Percentiles rank a stretch among this genome's conserved stretches.
Conservation (phyloP, 768 basidiomycete species). For the Rhodosporidiobolus sp. region DNA sequence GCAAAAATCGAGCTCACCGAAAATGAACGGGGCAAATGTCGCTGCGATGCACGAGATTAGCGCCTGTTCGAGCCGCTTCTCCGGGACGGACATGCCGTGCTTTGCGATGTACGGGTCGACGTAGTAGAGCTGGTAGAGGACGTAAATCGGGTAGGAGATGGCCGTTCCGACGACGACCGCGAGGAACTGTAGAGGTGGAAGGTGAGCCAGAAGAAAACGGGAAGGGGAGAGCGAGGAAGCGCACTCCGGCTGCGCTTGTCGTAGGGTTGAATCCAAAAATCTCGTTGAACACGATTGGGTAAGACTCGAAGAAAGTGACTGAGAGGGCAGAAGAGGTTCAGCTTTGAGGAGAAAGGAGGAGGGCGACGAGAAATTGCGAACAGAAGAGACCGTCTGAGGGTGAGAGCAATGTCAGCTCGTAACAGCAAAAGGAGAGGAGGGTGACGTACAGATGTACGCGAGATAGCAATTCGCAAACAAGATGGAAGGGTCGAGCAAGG, state of each 20-base stretch:
- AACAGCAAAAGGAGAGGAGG: neutral
- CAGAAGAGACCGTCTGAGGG: neutral
- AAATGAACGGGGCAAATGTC: slow-evolving; percentile 18
- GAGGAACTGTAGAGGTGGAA: neutral
- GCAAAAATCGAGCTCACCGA: slow-evolving; percentile 13
- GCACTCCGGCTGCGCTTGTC: neutral
- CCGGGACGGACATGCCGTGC: neutral
- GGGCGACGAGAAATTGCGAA: too few relatives aligned
- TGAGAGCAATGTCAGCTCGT: neutral
- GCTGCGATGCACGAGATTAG: slow-evolving; percentile 8
- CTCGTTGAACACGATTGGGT: slow-evolving; percentile 20
- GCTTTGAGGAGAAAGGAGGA: neutral
- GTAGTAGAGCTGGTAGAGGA: slow-evolving; percentile 19
- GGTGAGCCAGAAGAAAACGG: too few relatives aligned
- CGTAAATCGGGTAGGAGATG: slow-evolving; percentile 16
- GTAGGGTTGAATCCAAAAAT: slow-evolving; percentile 8
- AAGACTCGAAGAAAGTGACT: slow-evolving; percentile 21
- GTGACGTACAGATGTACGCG: slow-evolving; percentile 12
- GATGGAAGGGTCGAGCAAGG: slow-evolving; percentile 34
- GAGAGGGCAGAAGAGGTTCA: slow-evolving; percentile 7
- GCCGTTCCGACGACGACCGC: slow-evolving; percentile 16
- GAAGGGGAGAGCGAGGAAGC: slow-evolving; percentile 4
- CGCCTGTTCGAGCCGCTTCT: slow-evolving; percentile 13
- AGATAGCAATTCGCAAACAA: slow-evolving; percentile 32
- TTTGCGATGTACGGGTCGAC: slow-evolving; percentile 3